Percentiles rank a stretch among this genome's conserved stretches.
Evolutionary conservation across 495 filamentous ascomycete genomes (phyloP).

Genomic region (Tuber melanosporum): DNA sequence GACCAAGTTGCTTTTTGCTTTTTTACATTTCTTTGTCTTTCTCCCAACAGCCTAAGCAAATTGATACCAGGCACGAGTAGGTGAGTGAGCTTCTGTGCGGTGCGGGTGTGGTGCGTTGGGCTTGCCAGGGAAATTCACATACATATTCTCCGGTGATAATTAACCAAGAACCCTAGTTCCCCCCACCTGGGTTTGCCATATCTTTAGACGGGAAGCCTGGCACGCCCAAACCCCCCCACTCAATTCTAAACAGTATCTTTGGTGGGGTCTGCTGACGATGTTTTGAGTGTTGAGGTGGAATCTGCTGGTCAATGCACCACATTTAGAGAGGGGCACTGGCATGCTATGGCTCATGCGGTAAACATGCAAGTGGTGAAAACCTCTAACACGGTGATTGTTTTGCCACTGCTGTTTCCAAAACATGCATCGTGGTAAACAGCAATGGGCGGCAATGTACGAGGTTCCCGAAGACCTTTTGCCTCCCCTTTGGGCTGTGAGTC

Average conservation of each 20-base stretch:
- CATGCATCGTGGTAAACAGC: neutral
- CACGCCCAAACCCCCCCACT: neutral
- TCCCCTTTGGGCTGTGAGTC: too few relatives aligned
- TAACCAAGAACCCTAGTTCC: neutral
- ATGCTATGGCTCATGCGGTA: neutral
- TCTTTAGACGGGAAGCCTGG: too few relatives aligned
- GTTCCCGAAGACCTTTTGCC: too few relatives aligned
- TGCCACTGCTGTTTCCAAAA: neutral
- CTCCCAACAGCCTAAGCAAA: neutral
- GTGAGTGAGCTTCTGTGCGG: neutral
- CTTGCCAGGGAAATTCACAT: neutral
- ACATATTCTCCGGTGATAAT: neutral
- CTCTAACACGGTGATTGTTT: neutral
- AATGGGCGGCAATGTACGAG: neutral
- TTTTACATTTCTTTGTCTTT: neutral
- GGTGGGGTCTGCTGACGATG: neutral
- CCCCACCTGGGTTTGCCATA: too few relatives aligned
- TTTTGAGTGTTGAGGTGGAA: neutral
- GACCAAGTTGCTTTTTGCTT: too few relatives aligned
- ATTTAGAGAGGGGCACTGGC: neutral
- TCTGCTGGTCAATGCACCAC: neutral
- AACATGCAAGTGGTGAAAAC: neutral
- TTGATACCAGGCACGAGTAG: neutral
- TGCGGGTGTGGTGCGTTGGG: neutral
- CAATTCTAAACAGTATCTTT: fast-evolving